Evolutionary conservation across 1,139 yeast genomes (phyloP).

Genomic region (Geotrichum carabidarum): DNA sequence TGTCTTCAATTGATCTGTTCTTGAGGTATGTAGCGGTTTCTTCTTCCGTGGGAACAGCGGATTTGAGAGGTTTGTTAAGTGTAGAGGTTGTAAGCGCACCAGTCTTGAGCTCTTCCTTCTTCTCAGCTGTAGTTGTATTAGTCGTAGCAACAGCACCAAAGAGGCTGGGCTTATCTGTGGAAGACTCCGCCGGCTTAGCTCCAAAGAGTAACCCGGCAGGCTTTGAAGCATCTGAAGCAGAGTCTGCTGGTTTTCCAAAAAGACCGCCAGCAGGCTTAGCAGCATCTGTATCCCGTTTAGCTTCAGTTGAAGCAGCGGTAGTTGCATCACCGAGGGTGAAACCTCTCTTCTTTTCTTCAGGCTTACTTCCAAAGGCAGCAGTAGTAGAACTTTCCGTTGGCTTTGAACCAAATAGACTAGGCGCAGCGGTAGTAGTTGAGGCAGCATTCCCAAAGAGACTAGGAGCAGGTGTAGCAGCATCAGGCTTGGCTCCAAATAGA

Average conservation of each 20-base stretch:
- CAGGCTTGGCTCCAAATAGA: constrained; percentile 15
- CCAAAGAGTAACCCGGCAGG: constrained; percentile 13
- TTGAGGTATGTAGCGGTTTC: constrained; percentile 66
- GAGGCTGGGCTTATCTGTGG: constrained; percentile 15
- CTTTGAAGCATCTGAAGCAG: not conserved
- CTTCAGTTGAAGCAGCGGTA: constrained; percentile 27
- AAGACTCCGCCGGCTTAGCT: constrained; percentile 22
- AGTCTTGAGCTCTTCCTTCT: constrained; percentile 12
- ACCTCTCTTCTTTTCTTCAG: constrained; percentile 12
- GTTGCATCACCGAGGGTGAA: constrained; percentile 5
- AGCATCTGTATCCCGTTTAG: constrained; percentile 37
- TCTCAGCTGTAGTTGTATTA: constrained; percentile 6
- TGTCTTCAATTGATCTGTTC: constrained; percentile 87
- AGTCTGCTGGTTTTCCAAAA: constrained; percentile 15
- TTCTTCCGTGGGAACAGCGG: constrained; percentile 28
- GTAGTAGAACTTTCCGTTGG: constrained; percentile 22
- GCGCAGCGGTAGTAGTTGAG: constrained; percentile 21
- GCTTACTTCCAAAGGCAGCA: constrained; percentile 23
- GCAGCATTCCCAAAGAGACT: constrained; percentile 19
- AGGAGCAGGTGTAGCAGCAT: constrained; percentile 14
- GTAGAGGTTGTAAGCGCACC: constrained; percentile 23
- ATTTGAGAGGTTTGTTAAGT: constrained; percentile 50
- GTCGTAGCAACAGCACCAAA: constrained; percentile 15
- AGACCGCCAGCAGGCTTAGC: constrained; percentile 8
- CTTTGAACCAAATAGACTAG: constrained; percentile 21